Evolutionary conservation across 306 rosid genomes (phyloP).

Genomic region (Fragaria ananassa): DNA sequence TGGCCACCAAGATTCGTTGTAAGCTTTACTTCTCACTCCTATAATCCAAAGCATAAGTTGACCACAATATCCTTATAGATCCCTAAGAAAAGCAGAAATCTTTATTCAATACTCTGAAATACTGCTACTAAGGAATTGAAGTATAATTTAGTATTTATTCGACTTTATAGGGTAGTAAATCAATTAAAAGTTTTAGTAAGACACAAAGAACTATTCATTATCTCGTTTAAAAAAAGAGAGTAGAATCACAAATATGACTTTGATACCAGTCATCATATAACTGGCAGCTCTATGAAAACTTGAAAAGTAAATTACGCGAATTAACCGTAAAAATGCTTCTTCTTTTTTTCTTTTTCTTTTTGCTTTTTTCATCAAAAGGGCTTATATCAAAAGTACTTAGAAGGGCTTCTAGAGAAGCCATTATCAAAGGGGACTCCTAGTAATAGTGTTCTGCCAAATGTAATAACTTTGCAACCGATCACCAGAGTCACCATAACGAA

Average conservation of each 20-base stretch:
- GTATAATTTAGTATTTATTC: no score
- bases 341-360: background rate
- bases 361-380: background rate
- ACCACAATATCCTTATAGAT: constrained; percentile 10
- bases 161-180: background rate
- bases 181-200: no score
- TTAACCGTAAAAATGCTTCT: background rate
- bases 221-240: no score
- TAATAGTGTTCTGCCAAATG: background rate
- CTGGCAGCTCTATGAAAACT: background rate
- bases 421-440: background rate
- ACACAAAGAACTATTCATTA: no score
- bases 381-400: background rate
- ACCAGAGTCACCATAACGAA: background rate
- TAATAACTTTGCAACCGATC: background rate
- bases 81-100: background rate
- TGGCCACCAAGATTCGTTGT: constrained; percentile 24
- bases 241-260: no score
- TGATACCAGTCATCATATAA: no score
- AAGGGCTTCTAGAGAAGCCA: background rate
- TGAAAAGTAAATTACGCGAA: background rate
- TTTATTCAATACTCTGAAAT: background rate
- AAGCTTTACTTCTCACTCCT: constrained; percentile 8
- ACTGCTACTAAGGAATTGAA: background rate
- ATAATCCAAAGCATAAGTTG: constrained; percentile 28